These are phyloP conservation scores for Quercus suber DNA, from an alignment of 306 rosid species.

Conservation along the genomic window DNA sequence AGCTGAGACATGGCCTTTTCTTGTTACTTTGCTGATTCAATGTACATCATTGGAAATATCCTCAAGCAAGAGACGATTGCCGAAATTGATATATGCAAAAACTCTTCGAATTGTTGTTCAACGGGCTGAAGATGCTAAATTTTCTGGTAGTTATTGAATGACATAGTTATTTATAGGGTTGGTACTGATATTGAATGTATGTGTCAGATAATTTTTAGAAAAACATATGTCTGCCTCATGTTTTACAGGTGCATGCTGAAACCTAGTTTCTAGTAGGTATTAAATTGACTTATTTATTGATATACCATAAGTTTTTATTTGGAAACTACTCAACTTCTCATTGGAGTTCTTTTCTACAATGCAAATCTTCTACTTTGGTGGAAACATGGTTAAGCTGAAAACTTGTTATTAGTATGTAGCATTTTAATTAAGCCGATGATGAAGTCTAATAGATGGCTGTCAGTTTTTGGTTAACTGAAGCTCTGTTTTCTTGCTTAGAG, in stretches of 20 bases:
- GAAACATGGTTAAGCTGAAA: background rate
- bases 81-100: slow-evolving; percentile 73
- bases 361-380: background rate
- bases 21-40: slow-evolving; percentile 56
- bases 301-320: background rate
- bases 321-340: background rate
- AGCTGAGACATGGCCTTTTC: slow-evolving; percentile 98
- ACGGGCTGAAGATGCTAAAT: slow-evolving; percentile 69
- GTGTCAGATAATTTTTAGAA: background rate
- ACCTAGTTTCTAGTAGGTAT: background rate
- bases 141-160: slow-evolving; percentile 53
- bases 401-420: background rate
- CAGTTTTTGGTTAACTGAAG: background rate
- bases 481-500: background rate
- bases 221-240: background rate
- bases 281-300: background rate
- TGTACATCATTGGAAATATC: slow-evolving; percentile 74
- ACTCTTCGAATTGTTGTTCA: slow-evolving; percentile 71
- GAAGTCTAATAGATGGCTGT: background rate
- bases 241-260: background rate
- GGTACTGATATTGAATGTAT: background rate
- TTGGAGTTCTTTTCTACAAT: background rate
- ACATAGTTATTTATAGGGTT: slow-evolving; percentile 5
- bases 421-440: background rate
- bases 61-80: slow-evolving; percentile 64